A percentile compares a stretch with the other conserved stretches of the same genome.
These are phyloP conservation scores for Camelina hispida DNA, from an alignment of 345 rosid genomes.

Conservation along the genomic window DNA sequence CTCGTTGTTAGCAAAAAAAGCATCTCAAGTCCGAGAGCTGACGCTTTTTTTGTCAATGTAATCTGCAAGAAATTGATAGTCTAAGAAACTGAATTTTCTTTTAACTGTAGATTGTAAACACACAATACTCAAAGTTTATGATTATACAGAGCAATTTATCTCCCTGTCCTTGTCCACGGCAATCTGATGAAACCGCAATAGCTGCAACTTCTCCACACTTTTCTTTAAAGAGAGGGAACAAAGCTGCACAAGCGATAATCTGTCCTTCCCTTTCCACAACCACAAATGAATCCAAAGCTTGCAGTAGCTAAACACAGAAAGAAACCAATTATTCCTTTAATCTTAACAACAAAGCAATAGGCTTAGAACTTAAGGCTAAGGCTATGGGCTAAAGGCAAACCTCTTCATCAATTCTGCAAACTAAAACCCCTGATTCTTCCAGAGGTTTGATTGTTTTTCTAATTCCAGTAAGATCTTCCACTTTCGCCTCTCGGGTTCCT, in stretches of 20 bases:
- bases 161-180: conserved; percentile 97
- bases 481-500: conserved; percentile 82
- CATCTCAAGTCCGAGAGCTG: conserved; percentile 68
- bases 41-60: conserved; percentile 82
- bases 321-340: background rate
- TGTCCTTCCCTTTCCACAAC: conserved; percentile 96
- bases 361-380: background rate
- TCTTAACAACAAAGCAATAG: background rate
- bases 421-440: conserved; percentile 74
- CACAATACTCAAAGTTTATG: background rate
- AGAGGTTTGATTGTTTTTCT: conserved; percentile 72
- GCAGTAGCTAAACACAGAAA: conserved; percentile 59
- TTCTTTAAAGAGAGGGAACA: conserved; percentile 77
- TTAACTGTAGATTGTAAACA: background rate
- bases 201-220: conserved; percentile 95
- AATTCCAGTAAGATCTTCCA: conserved; percentile 73
- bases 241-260: conserved; percentile 90
- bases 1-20: conserved; percentile 89
- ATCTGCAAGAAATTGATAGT: conserved; percentile 52
- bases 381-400: conserved; percentile 41
- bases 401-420: conserved; percentile 79
- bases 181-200: conserved; percentile 89
- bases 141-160: conserved; percentile 87
- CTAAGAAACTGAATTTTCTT: background rate
- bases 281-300: conserved; percentile 60